Evolutionary conservation across 768 basidiomycete species (phyloP).

Genomic region (Erythrobasidium yunnanense): DNA sequence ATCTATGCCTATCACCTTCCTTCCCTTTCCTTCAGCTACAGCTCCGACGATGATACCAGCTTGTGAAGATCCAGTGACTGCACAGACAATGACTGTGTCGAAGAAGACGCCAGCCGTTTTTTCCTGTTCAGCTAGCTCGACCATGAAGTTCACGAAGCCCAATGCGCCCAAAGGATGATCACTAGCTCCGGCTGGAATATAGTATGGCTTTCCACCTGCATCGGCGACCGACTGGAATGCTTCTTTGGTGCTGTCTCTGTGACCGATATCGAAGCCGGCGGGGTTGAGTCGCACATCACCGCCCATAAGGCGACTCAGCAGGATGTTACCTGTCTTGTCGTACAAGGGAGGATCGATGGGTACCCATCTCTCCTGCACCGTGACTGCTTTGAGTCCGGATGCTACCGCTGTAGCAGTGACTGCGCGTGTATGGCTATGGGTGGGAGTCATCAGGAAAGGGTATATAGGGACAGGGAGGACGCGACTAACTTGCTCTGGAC

Average conservation of each 20-base stretch:
- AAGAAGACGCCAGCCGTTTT: not conserved
- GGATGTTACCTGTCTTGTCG: not conserved
- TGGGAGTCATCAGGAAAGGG: too few relatives aligned
- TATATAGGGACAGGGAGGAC: too few relatives aligned
- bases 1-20: not conserved
- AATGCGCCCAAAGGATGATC: not conserved
- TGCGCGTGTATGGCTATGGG: not conserved
- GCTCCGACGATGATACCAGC: not conserved
- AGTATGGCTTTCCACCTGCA: not conserved
- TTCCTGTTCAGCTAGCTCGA: not conserved
- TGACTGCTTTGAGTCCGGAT: not conserved
- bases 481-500: not conserved
- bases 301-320: not conserved
- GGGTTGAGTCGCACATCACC: not conserved
- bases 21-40: not conserved
- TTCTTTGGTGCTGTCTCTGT: not conserved
- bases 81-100: not conserved
- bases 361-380: not conserved
- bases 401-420: not conserved
- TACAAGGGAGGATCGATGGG: not conserved
- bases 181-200: not conserved
- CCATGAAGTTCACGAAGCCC: not conserved
- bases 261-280: not conserved
- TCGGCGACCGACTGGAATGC: not conserved
- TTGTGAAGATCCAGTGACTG: not conserved